phyloP scores from a whole-genome alignment of 805 yeast species.

The Candida methanosorbosa region DNA sequence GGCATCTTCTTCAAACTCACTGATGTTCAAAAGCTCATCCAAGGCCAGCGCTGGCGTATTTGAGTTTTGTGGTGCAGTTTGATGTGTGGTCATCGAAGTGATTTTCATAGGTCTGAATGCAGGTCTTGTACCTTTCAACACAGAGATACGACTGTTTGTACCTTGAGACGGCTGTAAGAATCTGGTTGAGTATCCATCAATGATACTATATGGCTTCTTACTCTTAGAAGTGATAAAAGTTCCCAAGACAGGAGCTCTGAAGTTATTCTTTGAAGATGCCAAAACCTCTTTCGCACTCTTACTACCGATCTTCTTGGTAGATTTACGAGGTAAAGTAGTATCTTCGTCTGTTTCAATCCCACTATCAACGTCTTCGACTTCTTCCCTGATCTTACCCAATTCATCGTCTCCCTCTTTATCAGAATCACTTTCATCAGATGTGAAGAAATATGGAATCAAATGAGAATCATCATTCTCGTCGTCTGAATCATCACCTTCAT shows the following conservation, averaged over 20 bases:
- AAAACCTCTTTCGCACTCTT: slow-evolving; percentile 89
- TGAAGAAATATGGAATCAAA: slow-evolving; percentile 64
- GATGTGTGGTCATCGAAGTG: not conserved
- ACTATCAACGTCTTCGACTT: slow-evolving; percentile 28
- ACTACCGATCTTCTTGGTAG: slow-evolving; percentile 55
- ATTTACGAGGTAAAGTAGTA: slow-evolving; percentile 65
- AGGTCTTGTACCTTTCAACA: slow-evolving; percentile 14
- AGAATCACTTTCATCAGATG: slow-evolving; percentile 18
- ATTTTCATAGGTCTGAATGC: not conserved
- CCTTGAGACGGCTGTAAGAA: slow-evolving; percentile 46
- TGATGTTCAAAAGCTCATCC: slow-evolving; percentile 81
- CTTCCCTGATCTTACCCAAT: slow-evolving; percentile 27
- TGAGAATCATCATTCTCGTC: slow-evolving; percentile 52
- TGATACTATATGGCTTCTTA: slow-evolving; percentile 79
- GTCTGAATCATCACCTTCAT: slow-evolving; percentile 12
- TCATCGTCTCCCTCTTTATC: slow-evolving; percentile 19
- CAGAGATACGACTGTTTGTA: slow-evolving; percentile 11
- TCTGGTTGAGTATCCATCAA: slow-evolving; percentile 89
- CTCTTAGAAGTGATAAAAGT: slow-evolving; percentile 78
- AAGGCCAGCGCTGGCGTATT: slow-evolving; percentile 25
- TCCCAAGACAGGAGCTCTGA: slow-evolving; percentile 87
- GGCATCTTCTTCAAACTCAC: slow-evolving; percentile 75
- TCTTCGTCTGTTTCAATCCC: slow-evolving; percentile 97
- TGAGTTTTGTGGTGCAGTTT: not conserved
- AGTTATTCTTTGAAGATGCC: slow-evolving; percentile 77